A percentile compares a stretch with the other conserved stretches of the same genome.
phyloP scores from a whole-genome alignment of 2,329 filamentous ascomycete genomes.

The Colletotrichum theobromicola region DNA sequence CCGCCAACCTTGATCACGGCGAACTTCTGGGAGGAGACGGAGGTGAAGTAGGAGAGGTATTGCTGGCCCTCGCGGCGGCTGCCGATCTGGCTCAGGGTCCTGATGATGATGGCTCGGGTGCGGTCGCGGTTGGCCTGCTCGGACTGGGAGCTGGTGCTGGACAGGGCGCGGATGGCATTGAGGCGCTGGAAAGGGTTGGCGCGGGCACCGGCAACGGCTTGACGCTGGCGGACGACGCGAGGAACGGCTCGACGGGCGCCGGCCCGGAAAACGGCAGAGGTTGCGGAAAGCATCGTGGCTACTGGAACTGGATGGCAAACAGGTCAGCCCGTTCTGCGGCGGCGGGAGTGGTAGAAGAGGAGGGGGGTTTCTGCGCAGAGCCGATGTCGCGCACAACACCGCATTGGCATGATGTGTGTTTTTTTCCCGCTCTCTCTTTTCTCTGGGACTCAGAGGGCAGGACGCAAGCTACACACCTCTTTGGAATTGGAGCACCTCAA shows the following conservation, averaged over 20 bases:
- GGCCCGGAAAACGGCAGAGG: slow-evolving; percentile 46
- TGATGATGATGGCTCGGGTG: slow-evolving; percentile 82
- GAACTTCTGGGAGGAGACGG: slow-evolving; percentile 95
- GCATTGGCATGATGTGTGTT: not conserved
- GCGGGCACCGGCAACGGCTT: slow-evolving; percentile 26
- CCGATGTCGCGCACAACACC: not conserved
- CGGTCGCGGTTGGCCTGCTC: slow-evolving; percentile 54
- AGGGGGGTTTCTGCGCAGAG: not conserved
- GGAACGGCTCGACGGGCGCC: slow-evolving; percentile 46
- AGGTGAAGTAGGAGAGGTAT: slow-evolving; percentile 96
- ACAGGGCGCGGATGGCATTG: slow-evolving; percentile 30
- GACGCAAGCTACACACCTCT: not conserved
- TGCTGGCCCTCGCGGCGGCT: slow-evolving; percentile 97
- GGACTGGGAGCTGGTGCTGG: slow-evolving; percentile 36
- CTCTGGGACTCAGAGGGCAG: not conserved
- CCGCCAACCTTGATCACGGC: slow-evolving; percentile 98
- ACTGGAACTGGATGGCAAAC: not conserved
- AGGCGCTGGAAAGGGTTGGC: slow-evolving; percentile 24
- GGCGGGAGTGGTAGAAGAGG: slow-evolving; percentile 3
- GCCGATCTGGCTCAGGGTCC: slow-evolving; percentile 92
- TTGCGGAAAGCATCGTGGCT: slow-evolving; percentile 46
- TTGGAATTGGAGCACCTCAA: not conserved
- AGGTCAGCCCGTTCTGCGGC: not conserved
- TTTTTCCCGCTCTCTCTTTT: not conserved
- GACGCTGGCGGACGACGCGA: slow-evolving; percentile 27